Conservation (phyloP, 257 asterid species). For the Nicotiana tabacum region DNA sequence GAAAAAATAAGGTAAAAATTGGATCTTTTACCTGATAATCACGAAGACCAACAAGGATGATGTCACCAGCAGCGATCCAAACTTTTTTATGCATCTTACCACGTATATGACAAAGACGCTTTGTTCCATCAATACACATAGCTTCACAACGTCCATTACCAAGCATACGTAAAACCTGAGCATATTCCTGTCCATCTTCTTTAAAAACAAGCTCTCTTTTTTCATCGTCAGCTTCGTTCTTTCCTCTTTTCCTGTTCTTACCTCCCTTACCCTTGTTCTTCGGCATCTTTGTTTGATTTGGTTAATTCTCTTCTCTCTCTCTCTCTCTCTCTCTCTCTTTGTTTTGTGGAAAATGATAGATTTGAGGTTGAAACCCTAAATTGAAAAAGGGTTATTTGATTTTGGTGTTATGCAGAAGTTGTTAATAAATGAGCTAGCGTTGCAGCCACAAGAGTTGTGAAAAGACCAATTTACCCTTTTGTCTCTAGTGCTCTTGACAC, state of each 20-base stretch:
- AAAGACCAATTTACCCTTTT: neutral
- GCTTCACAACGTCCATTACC: conserved; percentile 96
- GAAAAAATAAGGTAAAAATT: neutral
- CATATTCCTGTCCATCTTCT: conserved; percentile 94
- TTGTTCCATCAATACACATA: conserved; percentile 73
- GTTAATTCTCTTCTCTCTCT: neutral
- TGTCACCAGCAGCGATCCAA: conserved; percentile 95
- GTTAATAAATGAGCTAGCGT: neutral
- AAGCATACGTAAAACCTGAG: conserved; percentile 87
- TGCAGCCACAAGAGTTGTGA: neutral
- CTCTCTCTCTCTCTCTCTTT: neutral
- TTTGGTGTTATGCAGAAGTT: neutral
- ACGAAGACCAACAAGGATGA: conserved; percentile 90
- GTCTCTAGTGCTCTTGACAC: neutral
- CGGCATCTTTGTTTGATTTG: conserved; percentile 44
- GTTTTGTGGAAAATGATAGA: neutral
- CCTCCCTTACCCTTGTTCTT: conserved; percentile 99
- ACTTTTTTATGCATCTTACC: conserved; percentile 98
- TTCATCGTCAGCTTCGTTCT: conserved; percentile 94
- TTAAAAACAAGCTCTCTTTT: conserved; percentile 90
- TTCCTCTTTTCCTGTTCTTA: conserved; percentile 89
- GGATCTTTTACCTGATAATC: conserved; percentile 58
- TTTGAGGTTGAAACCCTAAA: neutral
- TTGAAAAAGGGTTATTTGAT: neutral
- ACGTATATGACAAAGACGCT: conserved; percentile 85